Percentiles rank a stretch among this genome's conserved stretches.
Conservation (phyloP, 106 monocot genomes). For the Chionographis japonica region DNA sequence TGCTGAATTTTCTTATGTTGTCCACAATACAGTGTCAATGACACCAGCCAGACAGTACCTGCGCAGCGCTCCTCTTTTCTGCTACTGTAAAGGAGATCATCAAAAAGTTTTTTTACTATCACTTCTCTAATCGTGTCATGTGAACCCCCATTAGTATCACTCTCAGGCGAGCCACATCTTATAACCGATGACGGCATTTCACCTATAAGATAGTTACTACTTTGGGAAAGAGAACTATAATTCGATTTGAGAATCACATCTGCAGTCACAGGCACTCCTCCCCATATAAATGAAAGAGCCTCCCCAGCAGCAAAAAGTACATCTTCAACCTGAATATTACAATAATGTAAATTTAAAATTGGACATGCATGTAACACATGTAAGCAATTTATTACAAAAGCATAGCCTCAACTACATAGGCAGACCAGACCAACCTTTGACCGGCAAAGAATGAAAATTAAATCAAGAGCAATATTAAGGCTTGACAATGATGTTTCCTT, state of each 20-base stretch:
- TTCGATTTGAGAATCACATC: constrained; percentile 87
- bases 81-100: constrained; percentile 78
- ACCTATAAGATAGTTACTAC: constrained; percentile 65
- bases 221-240: constrained; percentile 77
- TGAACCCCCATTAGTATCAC: constrained; percentile 38
- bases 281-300: constrained; percentile 97
- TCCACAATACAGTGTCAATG: constrained; percentile 91
- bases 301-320: constrained; percentile 95
- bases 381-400: background rate
- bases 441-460: constrained; percentile 73
- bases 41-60: constrained; percentile 91
- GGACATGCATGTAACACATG: background rate
- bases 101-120: constrained; percentile 78
- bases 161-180: constrained; percentile 9
- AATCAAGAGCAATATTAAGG: constrained; percentile 63
- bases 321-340: constrained; percentile 75
- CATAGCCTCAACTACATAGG: background rate
- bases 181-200: constrained; percentile 32
- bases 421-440: constrained; percentile 60
- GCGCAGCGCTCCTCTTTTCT: constrained; percentile 96
- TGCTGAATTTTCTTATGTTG: constrained; percentile 79
- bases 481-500: constrained; percentile 66
- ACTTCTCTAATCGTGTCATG: constrained; percentile 48
- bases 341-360: background rate
- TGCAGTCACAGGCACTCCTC: constrained; percentile 76